Percentiles rank a stretch among this genome's conserved stretches.
Evolutionary conservation across 2,329 filamentous ascomycete genomes (phyloP).

Genomic region (Escovopsis sp.): DNA sequence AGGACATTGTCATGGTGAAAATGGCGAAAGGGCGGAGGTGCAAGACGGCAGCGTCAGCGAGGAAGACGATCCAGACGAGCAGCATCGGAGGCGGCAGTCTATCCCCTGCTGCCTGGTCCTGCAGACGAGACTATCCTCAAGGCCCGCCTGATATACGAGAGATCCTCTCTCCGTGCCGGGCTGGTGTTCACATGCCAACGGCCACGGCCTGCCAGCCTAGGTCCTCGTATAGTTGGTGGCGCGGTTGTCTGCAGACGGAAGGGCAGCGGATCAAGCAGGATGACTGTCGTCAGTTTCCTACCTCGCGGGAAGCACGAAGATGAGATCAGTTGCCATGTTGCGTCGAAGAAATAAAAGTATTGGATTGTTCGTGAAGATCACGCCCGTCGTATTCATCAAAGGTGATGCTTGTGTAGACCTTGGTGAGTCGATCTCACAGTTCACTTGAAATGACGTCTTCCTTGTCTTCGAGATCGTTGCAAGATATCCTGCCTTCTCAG

Average conservation of each 20-base stretch:
- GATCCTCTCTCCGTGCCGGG: neutral
- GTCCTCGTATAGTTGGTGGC: neutral
- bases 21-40: constrained; percentile 18
- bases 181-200: neutral
- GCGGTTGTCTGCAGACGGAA: constrained; percentile 31
- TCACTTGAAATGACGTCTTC: no score
- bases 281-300: constrained; percentile 38
- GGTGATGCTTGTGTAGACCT: no score
- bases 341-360: constrained; percentile 3
- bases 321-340: constrained; percentile 2
- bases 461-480: no score
- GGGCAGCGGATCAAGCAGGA: constrained; percentile 47
- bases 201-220: neutral
- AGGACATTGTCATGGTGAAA: constrained; percentile 15
- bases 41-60: constrained; percentile 39
- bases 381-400: no score
- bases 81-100: constrained; percentile 42
- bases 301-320: constrained; percentile 21
- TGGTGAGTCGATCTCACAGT: no score
- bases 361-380: constrained; percentile 6
- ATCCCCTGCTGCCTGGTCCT: constrained; percentile 54
- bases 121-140: constrained; percentile 15
- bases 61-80: constrained; percentile 51
- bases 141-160: neutral
- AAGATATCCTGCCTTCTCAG: no score